phyloP scores from a whole-genome alignment of 2,329 filamentous ascomycete genomes.

The Sporothrix variecibatus region DNA sequence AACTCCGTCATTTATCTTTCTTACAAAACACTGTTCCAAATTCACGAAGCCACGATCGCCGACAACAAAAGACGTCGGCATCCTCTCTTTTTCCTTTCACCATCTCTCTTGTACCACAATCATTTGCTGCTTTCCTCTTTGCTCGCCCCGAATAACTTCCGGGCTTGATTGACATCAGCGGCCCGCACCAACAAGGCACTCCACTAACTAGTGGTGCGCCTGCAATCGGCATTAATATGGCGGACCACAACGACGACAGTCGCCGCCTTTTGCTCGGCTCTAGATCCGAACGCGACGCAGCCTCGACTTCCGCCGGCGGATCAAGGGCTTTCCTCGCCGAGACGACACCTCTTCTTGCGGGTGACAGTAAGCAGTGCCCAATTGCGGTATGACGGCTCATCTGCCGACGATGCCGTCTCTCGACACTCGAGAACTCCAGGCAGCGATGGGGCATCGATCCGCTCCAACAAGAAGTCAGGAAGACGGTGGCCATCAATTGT shows the following conservation, averaged over 20 bases:
- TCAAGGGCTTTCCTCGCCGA: conserved; percentile 39
- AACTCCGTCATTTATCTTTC: not conserved
- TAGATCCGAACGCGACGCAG: conserved; percentile 26
- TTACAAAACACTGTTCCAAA: not conserved
- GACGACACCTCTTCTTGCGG: conserved; percentile 55
- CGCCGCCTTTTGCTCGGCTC: conserved; percentile 47
- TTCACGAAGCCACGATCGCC: not conserved
- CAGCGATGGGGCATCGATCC: conserved; percentile 38
- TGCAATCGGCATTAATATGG: conserved; percentile 39
- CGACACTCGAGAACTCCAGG: conserved; percentile 2
- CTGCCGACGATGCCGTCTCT: not conserved
- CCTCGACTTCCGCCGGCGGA: not conserved
- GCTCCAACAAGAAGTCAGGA: conserved; percentile 42
- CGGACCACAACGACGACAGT: conserved; percentile 44
- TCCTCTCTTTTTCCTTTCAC: not conserved
- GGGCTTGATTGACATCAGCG: not conserved
- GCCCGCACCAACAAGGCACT: not conserved
- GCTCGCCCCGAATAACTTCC: not conserved
- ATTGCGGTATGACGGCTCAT: not conserved
- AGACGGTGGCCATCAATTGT: conserved; percentile 77
- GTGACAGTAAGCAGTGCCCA: conserved; percentile 23
- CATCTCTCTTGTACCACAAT: not conserved
- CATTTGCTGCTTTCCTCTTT: not conserved
- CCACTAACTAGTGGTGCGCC: conserved; percentile 9
- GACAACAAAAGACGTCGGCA: not conserved